Evolutionary conservation across 169 alveolate species (phyloP), one percentile per base, ranked within the genome.

Genomic region (Plasmodium vivax): DNA sequence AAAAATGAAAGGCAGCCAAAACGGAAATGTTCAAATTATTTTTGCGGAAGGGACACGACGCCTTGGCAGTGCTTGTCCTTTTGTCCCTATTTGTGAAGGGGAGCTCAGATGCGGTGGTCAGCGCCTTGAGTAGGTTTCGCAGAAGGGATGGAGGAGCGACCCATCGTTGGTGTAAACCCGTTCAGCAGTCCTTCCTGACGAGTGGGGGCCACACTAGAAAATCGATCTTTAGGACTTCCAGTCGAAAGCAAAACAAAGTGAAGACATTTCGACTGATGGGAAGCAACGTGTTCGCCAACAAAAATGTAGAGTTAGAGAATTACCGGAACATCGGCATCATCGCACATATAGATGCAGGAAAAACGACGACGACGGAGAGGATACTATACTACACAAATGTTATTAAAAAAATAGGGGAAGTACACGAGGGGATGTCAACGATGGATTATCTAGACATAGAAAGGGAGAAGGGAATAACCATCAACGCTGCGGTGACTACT

Each of bases 281-380:
- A 81, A 80, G 41, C 83, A 80, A 23, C 74, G 56, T n/a, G 14
- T 32, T 81, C 47, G 71, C 72, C 14, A 90, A 77, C 32, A 93
- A 71, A 71, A 84, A 75, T 85, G 95, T 96, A n/a, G 92, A 93
- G 4, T 82, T 93, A 12, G 95, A 92, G 6, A 94, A 93, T 71
- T 95, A 94, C 90, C 95, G 99, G 45, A 98, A 98, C 93, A 95
- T 98, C 71, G 99, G 99, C 23, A 98, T 99, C 73, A 98, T 99
- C 85, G 99, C 99, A 32, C 99, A 99, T 92, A 98, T 99, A 45
- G 99, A 99, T 94, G 99, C 99, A 12, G 99, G 99, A 3, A 99
- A 99, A 95, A 98, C 99, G 23, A 98, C 99, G 30, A 97, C 99
- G 27, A 98, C 99, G 8, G 99, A 99, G 95, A 95, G 99, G 84